A percentile compares a stretch with the other conserved stretches of the same genome.
phyloP scores from a whole-genome alignment of 2,329 filamentous ascomycete genomes.

The Xylariales sp. region DNA sequence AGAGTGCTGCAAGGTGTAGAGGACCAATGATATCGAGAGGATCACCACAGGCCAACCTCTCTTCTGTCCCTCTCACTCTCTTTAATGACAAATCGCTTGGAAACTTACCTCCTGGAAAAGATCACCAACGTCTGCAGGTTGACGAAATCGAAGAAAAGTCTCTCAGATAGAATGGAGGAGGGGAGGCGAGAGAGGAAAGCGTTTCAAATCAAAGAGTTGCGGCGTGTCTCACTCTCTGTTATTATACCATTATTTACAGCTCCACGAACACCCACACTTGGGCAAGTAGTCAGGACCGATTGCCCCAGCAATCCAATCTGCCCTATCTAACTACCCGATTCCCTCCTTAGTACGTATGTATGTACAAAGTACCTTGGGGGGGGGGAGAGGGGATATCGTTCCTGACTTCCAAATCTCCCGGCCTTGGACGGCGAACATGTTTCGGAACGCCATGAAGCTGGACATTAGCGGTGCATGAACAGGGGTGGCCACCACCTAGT shows the following conservation, averaged over 20 bases:
- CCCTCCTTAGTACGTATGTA: neutral
- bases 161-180: constrained; percentile 3
- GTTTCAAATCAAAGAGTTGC: too few relatives aligned
- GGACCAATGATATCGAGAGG: too few relatives aligned
- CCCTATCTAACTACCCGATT: neutral
- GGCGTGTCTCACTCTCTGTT: neutral
- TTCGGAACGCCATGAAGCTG: constrained; percentile 4
- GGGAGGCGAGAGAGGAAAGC: constrained; percentile 1
- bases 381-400: too few relatives aligned
- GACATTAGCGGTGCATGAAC: constrained; percentile 3
- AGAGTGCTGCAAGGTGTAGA: too few relatives aligned
- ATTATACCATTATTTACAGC: neutral
- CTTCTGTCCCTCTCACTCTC: too few relatives aligned
- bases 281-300: neutral
- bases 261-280: neutral
- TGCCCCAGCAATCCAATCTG: constrained; percentile 2
- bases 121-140: neutral
- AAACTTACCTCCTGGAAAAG: too few relatives aligned
- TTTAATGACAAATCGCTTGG: too few relatives aligned
- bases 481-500: constrained; percentile 4
- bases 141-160: neutral
- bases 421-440: constrained; percentile 4
- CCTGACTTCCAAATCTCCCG: constrained; percentile 5
- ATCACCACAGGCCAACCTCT: too few relatives aligned
- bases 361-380: too few relatives aligned